Percentiles rank a stretch among this genome's conserved stretches.
These are phyloP conservation scores for Xylaria multiplex DNA, from an alignment of 2,329 filamentous ascomycete species.

Conservation along the genomic window DNA sequence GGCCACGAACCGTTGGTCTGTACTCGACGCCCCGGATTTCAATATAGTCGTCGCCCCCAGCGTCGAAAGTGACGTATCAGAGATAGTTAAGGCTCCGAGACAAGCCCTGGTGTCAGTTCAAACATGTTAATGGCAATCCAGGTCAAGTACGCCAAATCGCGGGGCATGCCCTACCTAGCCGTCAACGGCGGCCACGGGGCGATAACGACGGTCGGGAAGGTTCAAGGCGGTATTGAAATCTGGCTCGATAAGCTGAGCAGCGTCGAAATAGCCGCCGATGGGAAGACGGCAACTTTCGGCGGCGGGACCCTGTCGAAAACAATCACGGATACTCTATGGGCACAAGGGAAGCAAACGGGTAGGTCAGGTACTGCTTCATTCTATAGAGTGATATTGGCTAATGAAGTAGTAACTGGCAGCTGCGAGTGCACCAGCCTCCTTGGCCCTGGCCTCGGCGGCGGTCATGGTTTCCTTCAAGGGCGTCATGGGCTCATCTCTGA, in stretches of 20 bases:
- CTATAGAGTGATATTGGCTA: neutral
- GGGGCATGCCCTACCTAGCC: constrained; percentile 52
- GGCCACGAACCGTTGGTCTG: constrained; percentile 58
- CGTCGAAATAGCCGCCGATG: constrained; percentile 50
- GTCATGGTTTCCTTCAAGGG: constrained; percentile 65
- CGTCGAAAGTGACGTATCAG: constrained; percentile 59
- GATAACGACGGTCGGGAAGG: constrained; percentile 50
- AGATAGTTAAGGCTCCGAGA: constrained; percentile 45
- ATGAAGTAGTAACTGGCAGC: constrained; percentile 50
- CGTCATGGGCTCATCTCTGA: constrained; percentile 64
- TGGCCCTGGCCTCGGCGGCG: constrained; percentile 65
- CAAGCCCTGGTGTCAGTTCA: too few relatives aligned
- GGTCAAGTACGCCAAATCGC: constrained; percentile 53
- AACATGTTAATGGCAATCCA: neutral
- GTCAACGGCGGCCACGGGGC: constrained; percentile 54
- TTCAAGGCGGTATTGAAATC: constrained; percentile 56
- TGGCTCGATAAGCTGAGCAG: constrained; percentile 51
- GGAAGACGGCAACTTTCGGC: constrained; percentile 51
- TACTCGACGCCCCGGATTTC: constrained; percentile 54
- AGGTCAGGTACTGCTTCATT: constrained; percentile 8
- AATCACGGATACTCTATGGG: constrained; percentile 53
- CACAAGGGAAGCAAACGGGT: constrained; percentile 54
- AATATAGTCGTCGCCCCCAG: constrained; percentile 59
- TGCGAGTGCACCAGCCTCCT: constrained; percentile 52
- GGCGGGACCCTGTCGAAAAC: constrained; percentile 53